Base-by-base conservation (phyloP, 2,329 filamentous ascomycete species). In the Colletotrichum lini region DNA sequence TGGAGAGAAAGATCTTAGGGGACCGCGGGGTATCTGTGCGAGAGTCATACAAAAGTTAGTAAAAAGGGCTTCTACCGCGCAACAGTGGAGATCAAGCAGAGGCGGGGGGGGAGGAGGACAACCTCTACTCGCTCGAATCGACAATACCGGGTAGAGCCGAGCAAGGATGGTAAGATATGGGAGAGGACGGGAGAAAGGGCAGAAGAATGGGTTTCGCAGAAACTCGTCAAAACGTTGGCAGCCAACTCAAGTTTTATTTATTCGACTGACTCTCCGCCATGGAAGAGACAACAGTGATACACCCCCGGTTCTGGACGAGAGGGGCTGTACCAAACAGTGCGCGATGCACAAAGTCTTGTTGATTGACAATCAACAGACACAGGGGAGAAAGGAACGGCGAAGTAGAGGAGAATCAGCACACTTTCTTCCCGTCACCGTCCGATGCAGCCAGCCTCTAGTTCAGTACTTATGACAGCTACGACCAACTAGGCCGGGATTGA, bases 11-110 rank as follows among this genome's bases (percentile, higher is more conserved):
- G 60, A 69, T 47, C 56, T 62, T 62, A 60, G 65, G 58, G 64
- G 65, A 72, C 65, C 65, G 72, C 72, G 72, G 72, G 72, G 72
- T 73, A 73, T 66, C 70, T 72, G 68, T 62, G 61, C 38, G 53
- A 73, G 66, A 72, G 70, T 72, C 67, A 66, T 66, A 72, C 60
- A 70, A 70, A 72, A 56, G 67, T 70, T 70, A 70, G 60, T 70
- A 26, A 64, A 56, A 68, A 69, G 65, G 69, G 69, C 58, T 69
- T 59, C 53, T 40, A 63, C 52, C 53, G 54, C 69, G 58, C 26
- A 64, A 62, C 61, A 59, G 61, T 71, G 62, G 63, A 73, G 71
- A 73, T 71, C 30, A 61, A 42, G 13, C 30, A 35, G 30, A 35
- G 30, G 30, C 30, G 30, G 35, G 40, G 53, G 53, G n/a, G n/a